Conservation (phyloP, 2,329 filamentous ascomycete species). For the Bipolaris oryzae region DNA sequence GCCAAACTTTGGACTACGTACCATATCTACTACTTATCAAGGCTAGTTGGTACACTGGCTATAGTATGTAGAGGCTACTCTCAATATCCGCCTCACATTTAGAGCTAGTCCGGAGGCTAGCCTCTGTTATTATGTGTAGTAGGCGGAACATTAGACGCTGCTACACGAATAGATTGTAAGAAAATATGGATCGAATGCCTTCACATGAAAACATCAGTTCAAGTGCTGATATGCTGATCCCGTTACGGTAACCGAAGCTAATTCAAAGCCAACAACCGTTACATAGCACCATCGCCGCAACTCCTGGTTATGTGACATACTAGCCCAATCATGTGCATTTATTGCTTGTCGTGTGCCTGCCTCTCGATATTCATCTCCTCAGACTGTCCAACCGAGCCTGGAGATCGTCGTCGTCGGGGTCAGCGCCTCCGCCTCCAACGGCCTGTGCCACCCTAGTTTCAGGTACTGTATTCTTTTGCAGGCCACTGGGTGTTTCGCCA, state of each 20-base stretch:
- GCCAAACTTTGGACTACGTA: too few relatives aligned
- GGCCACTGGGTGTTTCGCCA: constrained; percentile 84
- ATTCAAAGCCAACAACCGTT: background rate
- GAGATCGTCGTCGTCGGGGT: constrained; percentile 90
- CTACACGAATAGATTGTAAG: background rate
- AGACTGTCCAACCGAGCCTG: constrained; percentile 92
- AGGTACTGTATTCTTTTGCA: constrained; percentile 74
- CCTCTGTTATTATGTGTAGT: too few relatives aligned
- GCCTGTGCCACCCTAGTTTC: constrained; percentile 86
- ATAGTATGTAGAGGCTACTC: too few relatives aligned
- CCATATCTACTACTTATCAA: too few relatives aligned
- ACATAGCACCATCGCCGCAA: background rate
- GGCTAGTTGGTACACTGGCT: too few relatives aligned
- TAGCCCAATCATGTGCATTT: constrained; percentile 1
- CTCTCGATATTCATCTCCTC: constrained; percentile 55
- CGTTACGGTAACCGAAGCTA: background rate
- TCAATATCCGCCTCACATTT: too few relatives aligned
- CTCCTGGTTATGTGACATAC: background rate
- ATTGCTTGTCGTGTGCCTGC: constrained; percentile 3
- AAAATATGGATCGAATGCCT: too few relatives aligned
- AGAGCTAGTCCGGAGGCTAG: too few relatives aligned
- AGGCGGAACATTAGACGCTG: too few relatives aligned
- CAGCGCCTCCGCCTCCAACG: constrained; percentile 68
- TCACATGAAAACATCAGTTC: background rate
- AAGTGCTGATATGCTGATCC: background rate